These are phyloP conservation scores for Glonium stellatum DNA, from an alignment of 495 filamentous ascomycete genomes.

Conservation along the genomic window DNA sequence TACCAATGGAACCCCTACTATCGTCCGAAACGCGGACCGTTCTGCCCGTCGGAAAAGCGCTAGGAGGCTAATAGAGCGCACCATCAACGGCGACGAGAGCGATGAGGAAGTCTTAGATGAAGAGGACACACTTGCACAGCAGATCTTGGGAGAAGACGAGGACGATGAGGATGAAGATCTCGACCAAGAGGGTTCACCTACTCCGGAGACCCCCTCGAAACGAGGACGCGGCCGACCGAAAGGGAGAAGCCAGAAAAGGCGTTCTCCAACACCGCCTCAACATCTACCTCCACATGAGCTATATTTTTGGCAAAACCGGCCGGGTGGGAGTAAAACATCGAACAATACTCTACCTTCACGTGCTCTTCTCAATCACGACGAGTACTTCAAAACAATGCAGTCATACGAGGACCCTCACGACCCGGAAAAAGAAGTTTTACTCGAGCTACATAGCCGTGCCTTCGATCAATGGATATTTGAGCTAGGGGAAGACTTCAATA, in stretches of 20 bases:
- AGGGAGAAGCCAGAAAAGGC: conserved; percentile 40
- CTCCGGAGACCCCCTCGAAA: conserved; percentile 47
- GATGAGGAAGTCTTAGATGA: conserved; percentile 73
- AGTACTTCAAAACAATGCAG: conserved; percentile 70
- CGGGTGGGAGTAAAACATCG: conserved; percentile 73
- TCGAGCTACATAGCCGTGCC: conserved; percentile 66
- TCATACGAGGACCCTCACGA: conserved; percentile 64
- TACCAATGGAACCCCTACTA: conserved; percentile 44
- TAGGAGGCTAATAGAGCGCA: conserved; percentile 60
- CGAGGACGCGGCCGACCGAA: conserved; percentile 53
- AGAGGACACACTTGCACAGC: conserved; percentile 62
- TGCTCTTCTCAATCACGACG: conserved; percentile 74
- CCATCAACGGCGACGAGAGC: conserved; percentile 44
- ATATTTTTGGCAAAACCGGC: conserved; percentile 88
- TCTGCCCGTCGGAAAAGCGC: conserved; percentile 85
- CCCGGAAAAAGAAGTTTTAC: conserved; percentile 62
- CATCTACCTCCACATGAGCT: conserved; percentile 79
- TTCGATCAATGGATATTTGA: conserved; percentile 94
- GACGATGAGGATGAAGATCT: conserved; percentile 40
- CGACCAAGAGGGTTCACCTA: conserved; percentile 22
- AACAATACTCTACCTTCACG: conserved; percentile 75
- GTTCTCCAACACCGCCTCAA: conserved; percentile 69
- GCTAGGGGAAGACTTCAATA: conserved; percentile 77
- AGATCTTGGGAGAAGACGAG: conserved; percentile 56
- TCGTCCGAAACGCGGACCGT: conserved; percentile 62